phyloP scores from a whole-genome alignment of 768 basidiomycete species.

The Boletus rubescentipes region DNA sequence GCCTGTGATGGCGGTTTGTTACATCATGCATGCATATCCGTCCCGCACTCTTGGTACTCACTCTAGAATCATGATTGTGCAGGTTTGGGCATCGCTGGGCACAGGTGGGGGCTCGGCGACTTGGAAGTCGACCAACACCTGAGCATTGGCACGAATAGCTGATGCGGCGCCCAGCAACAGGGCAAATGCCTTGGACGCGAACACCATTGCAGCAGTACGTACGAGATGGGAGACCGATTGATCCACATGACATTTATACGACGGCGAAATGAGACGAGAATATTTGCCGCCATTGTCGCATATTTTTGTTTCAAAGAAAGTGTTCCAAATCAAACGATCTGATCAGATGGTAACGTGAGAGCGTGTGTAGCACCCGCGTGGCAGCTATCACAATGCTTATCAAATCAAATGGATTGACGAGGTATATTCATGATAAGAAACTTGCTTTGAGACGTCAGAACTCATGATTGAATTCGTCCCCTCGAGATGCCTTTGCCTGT shows the following conservation, averaged over 20 bases:
- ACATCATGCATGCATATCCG: background rate
- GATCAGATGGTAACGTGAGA: no score
- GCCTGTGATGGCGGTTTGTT: slow-evolving; percentile 37
- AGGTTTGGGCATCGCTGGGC: slow-evolving; percentile 58
- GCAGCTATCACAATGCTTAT: no score
- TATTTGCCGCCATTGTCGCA: no score
- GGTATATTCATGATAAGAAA: slow-evolving; percentile 2
- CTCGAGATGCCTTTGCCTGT: slow-evolving; percentile 28
- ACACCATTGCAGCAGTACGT: slow-evolving; percentile 21
- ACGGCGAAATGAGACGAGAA: no score
- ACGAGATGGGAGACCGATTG: background rate
- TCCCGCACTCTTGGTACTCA: slow-evolving; percentile 30
- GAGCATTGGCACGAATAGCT: slow-evolving; percentile 17
- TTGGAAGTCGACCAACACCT: slow-evolving; percentile 59
- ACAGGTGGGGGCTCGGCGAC: slow-evolving; percentile 71
- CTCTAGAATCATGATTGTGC: slow-evolving; percentile 65
- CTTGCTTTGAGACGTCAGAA: slow-evolving; percentile 40
- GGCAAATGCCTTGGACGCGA: slow-evolving; percentile 8
- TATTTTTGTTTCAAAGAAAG: no score
- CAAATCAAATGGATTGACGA: background rate
- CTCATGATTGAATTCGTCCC: slow-evolving; percentile 64
- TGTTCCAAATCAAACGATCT: no score
- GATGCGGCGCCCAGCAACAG: slow-evolving; percentile 13
- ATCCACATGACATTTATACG: no score
- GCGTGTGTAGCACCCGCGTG: no score